Base-by-base conservation (phyloP, 83 land plant genomes). In the Picea mariana region DNA sequence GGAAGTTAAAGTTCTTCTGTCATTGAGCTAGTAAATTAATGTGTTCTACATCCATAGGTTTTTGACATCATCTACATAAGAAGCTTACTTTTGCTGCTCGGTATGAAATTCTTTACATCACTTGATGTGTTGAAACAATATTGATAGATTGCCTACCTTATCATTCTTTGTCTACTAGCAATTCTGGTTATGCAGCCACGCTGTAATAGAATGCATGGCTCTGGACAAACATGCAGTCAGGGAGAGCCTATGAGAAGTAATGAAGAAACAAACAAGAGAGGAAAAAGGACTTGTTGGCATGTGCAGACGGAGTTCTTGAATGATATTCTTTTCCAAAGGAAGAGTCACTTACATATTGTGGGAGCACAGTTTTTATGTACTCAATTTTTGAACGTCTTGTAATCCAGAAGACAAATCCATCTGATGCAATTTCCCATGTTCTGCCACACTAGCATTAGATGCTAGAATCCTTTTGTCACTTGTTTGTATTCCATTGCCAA, bases 31-130 rank as follows among this genome's bases (percentile, higher is more conserved):
- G 55, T 72, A 18, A 38, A 40, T 72, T 44, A 2, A 18, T 38
- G 76, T 72, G 52, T n/a, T 49, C 52, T 40, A 20, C 76, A 72
- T n/a, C 75, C 47, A 6, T 18, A 73, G 58, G 58, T 73, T 73
- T 73, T 73, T 73, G 58, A 47, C 49, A 23, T 73, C 58, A n/a
- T 47, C 77, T 38, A 71, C 75, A 40, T 38, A 71, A 71, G 23
- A 38, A 44, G 49, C 75, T 26, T 26, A 44, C 21, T 40, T 73
- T 9, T 73, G 49, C 16, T 73, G 77, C 16, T 47, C 21, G 27
- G 26, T 21, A 3, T 42, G 31, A 24, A 21, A n/a, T 42, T 47
- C 21, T 72, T 42, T 42, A 34, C 12, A 72, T 72, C 76, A 44
- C 20, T 42, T 73, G 21, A 47, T 47, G 26, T 73, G 59, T n/a